phyloP scores from a whole-genome alignment of 2,329 filamentous ascomycete species.

The Penicillium aurantiogriseum region DNA sequence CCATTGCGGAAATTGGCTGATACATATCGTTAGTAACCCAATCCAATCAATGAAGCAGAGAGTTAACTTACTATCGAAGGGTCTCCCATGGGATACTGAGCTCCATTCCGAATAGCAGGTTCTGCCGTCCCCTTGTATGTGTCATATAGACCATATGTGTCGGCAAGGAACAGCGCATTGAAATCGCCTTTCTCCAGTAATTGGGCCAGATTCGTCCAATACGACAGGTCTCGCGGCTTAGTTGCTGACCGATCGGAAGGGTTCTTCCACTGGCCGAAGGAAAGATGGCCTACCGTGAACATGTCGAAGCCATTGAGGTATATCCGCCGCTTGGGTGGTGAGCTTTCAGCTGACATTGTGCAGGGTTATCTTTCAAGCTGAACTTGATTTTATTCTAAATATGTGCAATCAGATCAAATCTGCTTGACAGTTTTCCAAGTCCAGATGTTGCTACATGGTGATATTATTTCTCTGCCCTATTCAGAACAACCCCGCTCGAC shows the following conservation, averaged over 20 bases:
- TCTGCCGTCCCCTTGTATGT: constrained; percentile 42
- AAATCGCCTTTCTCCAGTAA: constrained; percentile 47
- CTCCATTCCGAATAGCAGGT: constrained; percentile 28
- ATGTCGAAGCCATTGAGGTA: constrained; percentile 44
- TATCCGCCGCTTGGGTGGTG: constrained; percentile 16
- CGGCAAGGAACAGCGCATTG: constrained; percentile 50
- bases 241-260: constrained; percentile 37
- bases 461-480: neutral
- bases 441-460: no score
- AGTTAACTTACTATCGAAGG: constrained; percentile 18
- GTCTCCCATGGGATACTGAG: constrained; percentile 41
- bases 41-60: neutral
- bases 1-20: constrained; percentile 43
- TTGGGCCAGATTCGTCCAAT: constrained; percentile 48
- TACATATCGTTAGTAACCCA: neutral
- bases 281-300: constrained; percentile 39
- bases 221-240: constrained; percentile 39
- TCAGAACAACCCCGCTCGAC: neutral
- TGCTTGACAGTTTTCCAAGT: neutral
- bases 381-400: neutral
- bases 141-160: constrained; percentile 45
- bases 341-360: neutral
- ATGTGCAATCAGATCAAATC: neutral
- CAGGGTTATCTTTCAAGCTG: neutral
- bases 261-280: constrained; percentile 34